Evolutionary conservation across 257 asterid genomes (phyloP).

Genomic region (Nicotiana obtusifolia): DNA sequence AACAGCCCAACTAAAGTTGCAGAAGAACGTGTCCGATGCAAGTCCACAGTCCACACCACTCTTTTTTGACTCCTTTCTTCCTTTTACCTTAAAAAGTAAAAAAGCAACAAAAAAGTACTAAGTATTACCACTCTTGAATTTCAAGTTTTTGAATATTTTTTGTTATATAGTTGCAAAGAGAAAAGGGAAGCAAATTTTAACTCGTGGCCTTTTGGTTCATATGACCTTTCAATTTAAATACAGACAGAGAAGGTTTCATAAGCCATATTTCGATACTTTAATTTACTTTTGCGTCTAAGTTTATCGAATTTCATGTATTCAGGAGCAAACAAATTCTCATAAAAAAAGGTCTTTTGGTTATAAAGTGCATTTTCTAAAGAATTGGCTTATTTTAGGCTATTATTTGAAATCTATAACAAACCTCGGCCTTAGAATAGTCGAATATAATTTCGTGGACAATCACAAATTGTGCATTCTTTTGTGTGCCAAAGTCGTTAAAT

Average conservation of each 20-base stretch:
- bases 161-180: neutral
- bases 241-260: neutral
- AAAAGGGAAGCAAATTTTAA: neutral
- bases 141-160: neutral
- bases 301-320: neutral
- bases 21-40: neutral
- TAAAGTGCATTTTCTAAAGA: neutral
- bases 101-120: too few relatives aligned
- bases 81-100: neutral
- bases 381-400: neutral
- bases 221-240: neutral
- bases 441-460: neutral
- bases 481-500: neutral
- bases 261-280: neutral
- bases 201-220: neutral
- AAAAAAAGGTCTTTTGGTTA: neutral
- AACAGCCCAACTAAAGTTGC: conserved; percentile 10
- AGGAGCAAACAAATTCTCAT: neutral
- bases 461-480: neutral
- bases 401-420: neutral
- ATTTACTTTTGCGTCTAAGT: neutral
- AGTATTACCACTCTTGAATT: too few relatives aligned
- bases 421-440: too few relatives aligned
- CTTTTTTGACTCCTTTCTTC: neutral
- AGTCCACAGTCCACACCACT: neutral